A percentile compares a stretch with the other conserved stretches of the same genome.
These are phyloP conservation scores for Peronospora destructor DNA, from an alignment of 352 stramenopile genomes.

Conservation along the genomic window DNA sequence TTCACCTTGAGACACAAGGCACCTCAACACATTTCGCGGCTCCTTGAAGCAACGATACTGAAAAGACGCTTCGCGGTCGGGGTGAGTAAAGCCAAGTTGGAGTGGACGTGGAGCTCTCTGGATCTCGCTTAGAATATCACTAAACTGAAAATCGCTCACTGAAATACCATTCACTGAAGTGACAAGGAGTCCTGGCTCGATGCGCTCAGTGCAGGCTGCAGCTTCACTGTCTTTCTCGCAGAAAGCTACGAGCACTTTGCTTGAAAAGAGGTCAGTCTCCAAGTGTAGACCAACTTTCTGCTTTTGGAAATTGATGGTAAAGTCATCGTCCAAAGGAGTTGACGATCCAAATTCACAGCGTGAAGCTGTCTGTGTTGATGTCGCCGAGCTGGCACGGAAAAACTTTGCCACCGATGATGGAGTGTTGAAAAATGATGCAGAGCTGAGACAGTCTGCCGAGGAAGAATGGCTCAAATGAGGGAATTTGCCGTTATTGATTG, in stretches of 20 bases:
- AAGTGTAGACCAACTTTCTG: constrained; percentile 60
- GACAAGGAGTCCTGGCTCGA: constrained; percentile 50
- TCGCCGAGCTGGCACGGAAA: constrained; percentile 11
- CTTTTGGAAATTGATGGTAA: constrained; percentile 52
- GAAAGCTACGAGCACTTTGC: constrained; percentile 48
- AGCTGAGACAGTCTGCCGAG: constrained; percentile 13
- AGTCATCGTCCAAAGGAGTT: constrained; percentile 36
- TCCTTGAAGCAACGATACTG: constrained; percentile 40
- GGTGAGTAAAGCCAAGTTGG: constrained; percentile 48
- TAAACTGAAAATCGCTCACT: constrained; percentile 37
- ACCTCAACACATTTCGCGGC: constrained; percentile 45
- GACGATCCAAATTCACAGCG: constrained; percentile 3
- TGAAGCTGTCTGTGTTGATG: constrained; percentile 1
- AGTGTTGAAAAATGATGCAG: not conserved
- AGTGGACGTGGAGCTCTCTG: constrained; percentile 42
- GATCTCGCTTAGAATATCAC: constrained; percentile 45
- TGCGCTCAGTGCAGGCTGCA: constrained; percentile 26
- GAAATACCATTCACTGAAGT: constrained; percentile 55
- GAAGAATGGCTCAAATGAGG: constrained; percentile 5
- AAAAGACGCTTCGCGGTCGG: constrained; percentile 22
- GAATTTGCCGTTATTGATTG: not conserved
- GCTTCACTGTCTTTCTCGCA: constrained; percentile 66
- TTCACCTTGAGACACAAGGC: constrained; percentile 38
- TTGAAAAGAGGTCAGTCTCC: constrained; percentile 55
- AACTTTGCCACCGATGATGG: constrained; percentile 9